Conservation (phyloP, 2,329 filamentous ascomycete species). For the Stagonosporopsis chrysanthemi region DNA sequence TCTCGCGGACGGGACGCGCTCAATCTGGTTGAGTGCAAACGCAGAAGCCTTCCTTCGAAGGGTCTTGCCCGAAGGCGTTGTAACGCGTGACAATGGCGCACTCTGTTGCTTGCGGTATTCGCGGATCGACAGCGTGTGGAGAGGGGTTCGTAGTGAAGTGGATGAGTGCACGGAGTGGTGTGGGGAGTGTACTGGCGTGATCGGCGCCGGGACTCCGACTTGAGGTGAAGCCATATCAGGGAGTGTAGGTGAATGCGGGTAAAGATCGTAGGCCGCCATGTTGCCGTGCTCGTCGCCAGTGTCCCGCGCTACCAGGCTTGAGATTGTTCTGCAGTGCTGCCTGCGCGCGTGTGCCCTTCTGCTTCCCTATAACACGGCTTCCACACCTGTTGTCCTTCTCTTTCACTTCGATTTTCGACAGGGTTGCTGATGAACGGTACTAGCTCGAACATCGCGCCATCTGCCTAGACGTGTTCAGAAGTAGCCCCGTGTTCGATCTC, state of each 20-base stretch:
- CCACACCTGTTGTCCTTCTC: conserved; percentile 14
- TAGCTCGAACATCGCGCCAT: conserved; percentile 29
- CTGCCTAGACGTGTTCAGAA: background rate
- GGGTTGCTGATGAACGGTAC: conserved; percentile 14
- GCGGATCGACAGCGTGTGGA: conserved; percentile 49
- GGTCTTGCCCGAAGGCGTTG: conserved; percentile 41
- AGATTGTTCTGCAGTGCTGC: background rate
- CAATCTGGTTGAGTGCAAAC: conserved; percentile 40
- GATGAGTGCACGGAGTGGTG: conserved; percentile 48
- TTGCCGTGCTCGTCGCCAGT: conserved; percentile 8
- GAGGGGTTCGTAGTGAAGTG: conserved; percentile 40
- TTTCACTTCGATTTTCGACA: conserved; percentile 18
- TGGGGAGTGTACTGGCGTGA: conserved; percentile 48
- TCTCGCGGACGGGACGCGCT: conserved; percentile 36
- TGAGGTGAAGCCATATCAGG: conserved; percentile 28
- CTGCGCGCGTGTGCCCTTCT: background rate
- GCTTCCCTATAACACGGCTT: background rate
- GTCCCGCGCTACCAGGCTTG: background rate
- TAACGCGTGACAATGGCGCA: conserved; percentile 40
- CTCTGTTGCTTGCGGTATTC: conserved; percentile 51
- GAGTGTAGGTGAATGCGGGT: conserved; percentile 37
- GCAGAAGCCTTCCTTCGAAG: conserved; percentile 50
- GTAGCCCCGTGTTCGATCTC: background rate
- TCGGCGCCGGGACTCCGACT: conserved; percentile 26
- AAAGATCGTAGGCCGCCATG: conserved; percentile 32